Percentiles rank a stretch among this genome's conserved stretches.
Conservation (phyloP, 371 early-diverging fungal genomes). For the Rhizopus stolonifer region DNA sequence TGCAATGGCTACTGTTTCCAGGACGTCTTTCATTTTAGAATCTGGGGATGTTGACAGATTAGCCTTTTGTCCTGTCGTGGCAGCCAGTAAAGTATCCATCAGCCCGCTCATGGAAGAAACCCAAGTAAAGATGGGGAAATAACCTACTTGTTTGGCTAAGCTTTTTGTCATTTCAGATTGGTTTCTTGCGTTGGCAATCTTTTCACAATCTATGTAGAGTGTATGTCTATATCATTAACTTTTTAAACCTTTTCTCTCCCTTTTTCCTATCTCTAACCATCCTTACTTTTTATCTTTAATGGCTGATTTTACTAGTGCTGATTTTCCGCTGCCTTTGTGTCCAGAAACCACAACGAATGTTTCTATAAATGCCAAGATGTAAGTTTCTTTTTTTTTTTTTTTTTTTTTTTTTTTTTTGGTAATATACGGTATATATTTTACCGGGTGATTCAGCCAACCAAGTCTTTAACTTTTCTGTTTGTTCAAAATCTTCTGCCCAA, state of each 20-base stretch:
- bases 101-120: slow-evolving; percentile 66
- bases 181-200: slow-evolving; percentile 70
- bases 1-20: slow-evolving; percentile 61
- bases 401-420: too few species aligned
- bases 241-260: neutral
- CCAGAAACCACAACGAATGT: slow-evolving; percentile 62
- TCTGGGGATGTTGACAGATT: slow-evolving; percentile 64
- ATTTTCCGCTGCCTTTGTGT: slow-evolving; percentile 64
- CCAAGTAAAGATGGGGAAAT: slow-evolving; percentile 83
- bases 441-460: slow-evolving; percentile 74
- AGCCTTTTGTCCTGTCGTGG: slow-evolving; percentile 85
- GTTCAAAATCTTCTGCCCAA: slow-evolving; percentile 66
- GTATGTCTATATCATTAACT: neutral
- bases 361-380: slow-evolving; percentile 30
- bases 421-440: slow-evolving; percentile 24
- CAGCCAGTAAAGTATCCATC: slow-evolving; percentile 78
- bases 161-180: slow-evolving; percentile 65
- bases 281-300: slow-evolving; percentile 53
- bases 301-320: slow-evolving; percentile 53
- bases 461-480: slow-evolving; percentile 55
- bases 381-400: too few species aligned
- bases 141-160: slow-evolving; percentile 76
- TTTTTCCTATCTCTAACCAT: too few species aligned
- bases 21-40: slow-evolving; percentile 59
- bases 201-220: slow-evolving; percentile 34